Percentiles rank a stretch among this genome's conserved stretches.
These are phyloP conservation scores for Cordyceps fumosorosea DNA, from an alignment of 2,329 filamentous ascomycete genomes.

Conservation along the genomic window DNA sequence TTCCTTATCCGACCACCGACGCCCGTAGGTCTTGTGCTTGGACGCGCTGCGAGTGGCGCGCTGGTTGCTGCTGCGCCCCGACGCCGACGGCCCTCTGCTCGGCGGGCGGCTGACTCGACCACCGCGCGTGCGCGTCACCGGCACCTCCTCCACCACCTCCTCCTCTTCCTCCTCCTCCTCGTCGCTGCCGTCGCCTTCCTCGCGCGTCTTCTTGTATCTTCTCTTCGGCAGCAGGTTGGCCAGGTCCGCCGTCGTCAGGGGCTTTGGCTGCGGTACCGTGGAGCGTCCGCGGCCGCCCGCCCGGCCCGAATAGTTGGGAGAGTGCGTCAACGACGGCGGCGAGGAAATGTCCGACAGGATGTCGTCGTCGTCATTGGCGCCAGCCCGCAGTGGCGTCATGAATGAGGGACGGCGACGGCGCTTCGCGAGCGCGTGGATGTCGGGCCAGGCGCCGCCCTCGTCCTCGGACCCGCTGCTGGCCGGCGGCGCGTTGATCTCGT, in stretches of 20 bases:
- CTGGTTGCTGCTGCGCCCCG: conserved; percentile 16
- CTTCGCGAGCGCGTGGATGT: conserved; percentile 44
- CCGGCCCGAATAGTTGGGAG: conserved; percentile 45
- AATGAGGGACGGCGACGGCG: conserved; percentile 34
- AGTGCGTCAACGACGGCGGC: conserved; percentile 60
- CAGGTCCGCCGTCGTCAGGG: conserved; percentile 49
- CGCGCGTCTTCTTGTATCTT: conserved; percentile 34
- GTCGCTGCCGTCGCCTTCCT: conserved; percentile 45
- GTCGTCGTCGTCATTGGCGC: conserved; percentile 20
- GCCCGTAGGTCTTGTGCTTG: conserved; percentile 42
- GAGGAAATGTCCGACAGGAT: conserved; percentile 51
- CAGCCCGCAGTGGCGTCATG: conserved; percentile 31
- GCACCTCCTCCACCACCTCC: conserved; percentile 20
- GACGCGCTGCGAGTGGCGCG: background rate
- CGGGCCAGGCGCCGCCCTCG: conserved; percentile 42
- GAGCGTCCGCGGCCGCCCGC: background rate
- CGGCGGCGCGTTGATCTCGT: conserved; percentile 48
- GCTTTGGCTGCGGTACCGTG: conserved; percentile 22
- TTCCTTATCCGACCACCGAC: conserved; percentile 51
- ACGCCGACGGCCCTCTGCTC: conserved; percentile 9
- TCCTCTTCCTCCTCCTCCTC: conserved; percentile 27
- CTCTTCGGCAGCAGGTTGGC: conserved; percentile 48
- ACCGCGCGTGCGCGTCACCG: conserved; percentile 16
- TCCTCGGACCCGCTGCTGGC: conserved; percentile 45
- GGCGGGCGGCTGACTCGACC: conserved; percentile 14